Evolutionary conservation across 1,284 basidiomycete genomes (phyloP), one percentile per base, ranked within the genome.

Genomic region (Heterobasidion occidentale): DNA sequence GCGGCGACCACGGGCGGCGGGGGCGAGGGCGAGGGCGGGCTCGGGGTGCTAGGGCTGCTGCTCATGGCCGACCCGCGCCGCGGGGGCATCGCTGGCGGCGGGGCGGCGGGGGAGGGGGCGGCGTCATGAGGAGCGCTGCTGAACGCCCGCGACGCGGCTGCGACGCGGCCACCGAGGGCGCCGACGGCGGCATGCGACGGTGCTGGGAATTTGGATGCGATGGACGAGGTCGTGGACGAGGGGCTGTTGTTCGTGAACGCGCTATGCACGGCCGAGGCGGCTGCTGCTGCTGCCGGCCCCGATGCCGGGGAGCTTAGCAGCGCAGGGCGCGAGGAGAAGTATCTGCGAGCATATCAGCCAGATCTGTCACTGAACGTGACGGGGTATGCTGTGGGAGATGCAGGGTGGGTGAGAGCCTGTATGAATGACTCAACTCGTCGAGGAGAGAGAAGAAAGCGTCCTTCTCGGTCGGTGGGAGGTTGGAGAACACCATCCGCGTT

Each of bases 371-470:
- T 6, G 17, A 4, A 45, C 44, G 44, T 45, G 14, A 14, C 14
- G 14, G 44, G 17, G 14, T 14, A 2, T 3, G 14, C 4, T 45
- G 44, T 14, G 17, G 14, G 17, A 17, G 14, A 45, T 20, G 19
- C 27, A 42, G 17, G 42, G 46, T 45, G 9, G 46, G 44, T 35
- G 11, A 8, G 14, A 46, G 9, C 36, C 27, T 44, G 27, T 3
- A 27, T 27, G 27, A 27, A 27, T 27, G 27, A 27, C 70, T 65
- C 62, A 68, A 89, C 88, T 90, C 88, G 66, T 90, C 88, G 42
- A 90, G 73, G 17, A 90, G 78, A 33, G 79, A 76, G 66, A 90
- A 90, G 70, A 90, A 90, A 11, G 88, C 88, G 60, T 87, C 79
- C 68, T 90, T 90, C 67, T 90, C 88, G 61, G 81, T 70, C 47